phyloP scores from a whole-genome alignment of 352 stramenopile species.

The Globisporangium paddicum region DNA sequence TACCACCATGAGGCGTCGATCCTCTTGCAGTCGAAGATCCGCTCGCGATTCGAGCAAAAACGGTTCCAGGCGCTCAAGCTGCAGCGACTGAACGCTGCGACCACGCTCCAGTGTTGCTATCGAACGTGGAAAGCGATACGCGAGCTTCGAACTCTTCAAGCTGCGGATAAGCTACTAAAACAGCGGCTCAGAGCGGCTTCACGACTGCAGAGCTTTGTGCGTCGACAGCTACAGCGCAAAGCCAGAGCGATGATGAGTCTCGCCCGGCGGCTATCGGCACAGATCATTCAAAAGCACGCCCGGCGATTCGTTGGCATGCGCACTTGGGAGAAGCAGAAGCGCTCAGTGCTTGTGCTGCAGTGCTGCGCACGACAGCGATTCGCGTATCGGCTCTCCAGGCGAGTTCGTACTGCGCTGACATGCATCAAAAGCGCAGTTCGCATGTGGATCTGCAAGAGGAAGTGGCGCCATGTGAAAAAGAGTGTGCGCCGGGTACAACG shows the following conservation, averaged over 20 bases:
- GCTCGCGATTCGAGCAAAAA: slow-evolving; percentile 50
- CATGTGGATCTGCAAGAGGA: slow-evolving; percentile 17
- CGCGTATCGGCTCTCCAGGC: slow-evolving; percentile 4
- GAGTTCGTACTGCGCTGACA: slow-evolving; percentile 9
- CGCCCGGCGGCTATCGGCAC: slow-evolving; percentile 34
- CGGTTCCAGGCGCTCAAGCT: slow-evolving; percentile 55
- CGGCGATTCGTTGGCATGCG: slow-evolving; percentile 22
- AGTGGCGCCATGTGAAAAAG: slow-evolving; percentile 12
- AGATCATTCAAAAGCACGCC: slow-evolving; percentile 43
- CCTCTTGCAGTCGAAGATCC: slow-evolving; percentile 53
- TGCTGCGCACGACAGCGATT: slow-evolving; percentile 27
- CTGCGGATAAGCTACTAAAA: slow-evolving; percentile 9
- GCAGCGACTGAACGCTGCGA: slow-evolving; percentile 28
- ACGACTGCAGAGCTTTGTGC: slow-evolving; percentile 37
- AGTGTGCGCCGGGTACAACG: slow-evolving; percentile 23
- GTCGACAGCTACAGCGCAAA: slow-evolving; percentile 32
- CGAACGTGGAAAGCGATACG: slow-evolving; percentile 14
- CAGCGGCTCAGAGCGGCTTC: slow-evolving; percentile 10
- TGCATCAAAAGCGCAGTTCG: slow-evolving; percentile 15
- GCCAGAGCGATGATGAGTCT: slow-evolving; percentile 25
- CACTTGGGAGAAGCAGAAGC: slow-evolving; percentile 10
- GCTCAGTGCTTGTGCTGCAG: slow-evolving; percentile 25
- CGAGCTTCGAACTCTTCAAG: slow-evolving; percentile 15
- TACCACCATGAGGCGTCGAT: slow-evolving; percentile 47
- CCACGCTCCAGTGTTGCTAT: slow-evolving; percentile 38